Evolutionary conservation across 805 yeast species (phyloP), one percentile per base, ranked within the genome.

Genomic region (Wickerhamomyces pijperi): DNA sequence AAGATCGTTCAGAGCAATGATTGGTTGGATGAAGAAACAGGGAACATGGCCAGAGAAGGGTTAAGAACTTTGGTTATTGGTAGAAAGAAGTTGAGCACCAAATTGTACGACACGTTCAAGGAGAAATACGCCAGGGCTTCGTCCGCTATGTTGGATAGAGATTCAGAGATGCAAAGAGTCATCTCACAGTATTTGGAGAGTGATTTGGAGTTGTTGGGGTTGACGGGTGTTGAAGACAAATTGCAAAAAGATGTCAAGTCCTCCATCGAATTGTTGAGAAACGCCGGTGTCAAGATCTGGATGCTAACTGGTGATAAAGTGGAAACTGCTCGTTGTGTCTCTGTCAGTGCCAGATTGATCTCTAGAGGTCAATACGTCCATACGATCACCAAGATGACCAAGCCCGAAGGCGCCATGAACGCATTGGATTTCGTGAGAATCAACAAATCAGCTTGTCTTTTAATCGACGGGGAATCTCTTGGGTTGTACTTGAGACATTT

Each of bases 261-360:
- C 0, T 85, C 96, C 0, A 78, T 92, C 42, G 99, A 92, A 63
- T 68, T 88, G 28, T 67, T 92, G 48, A 73, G 98, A 49, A 92
- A 94, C 61, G 99, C 97, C 0, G 98, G 97, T 4, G 76, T 94
- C 40, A 88, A 88, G 52, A 92, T 92, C 38, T 92, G 99, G 99
- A 94, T 92, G 98, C 65, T 92, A 36, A 92, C 99, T 0, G 99
- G 99, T 48, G 99, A 92, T 59, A 92, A 92, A 58, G 97, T 92
- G 6, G 99, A 92, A 62, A 92, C 99, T 0, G 98, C 98, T 1
- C 76, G 87, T 43, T 92, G 98, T 70, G 97, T 92, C 32, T 87
- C 97, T 17, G 83, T 94, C n/a, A 84, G 95, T 58, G 92, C 97
- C 25, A 81, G 88, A 53, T 72, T 92, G 38, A 90, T 92, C 21